A percentile compares a stretch with the other conserved stretches of the same genome.
phyloP scores from a whole-genome alignment of 352 stramenopile species.

The Thalassiosira exigua region DNA sequence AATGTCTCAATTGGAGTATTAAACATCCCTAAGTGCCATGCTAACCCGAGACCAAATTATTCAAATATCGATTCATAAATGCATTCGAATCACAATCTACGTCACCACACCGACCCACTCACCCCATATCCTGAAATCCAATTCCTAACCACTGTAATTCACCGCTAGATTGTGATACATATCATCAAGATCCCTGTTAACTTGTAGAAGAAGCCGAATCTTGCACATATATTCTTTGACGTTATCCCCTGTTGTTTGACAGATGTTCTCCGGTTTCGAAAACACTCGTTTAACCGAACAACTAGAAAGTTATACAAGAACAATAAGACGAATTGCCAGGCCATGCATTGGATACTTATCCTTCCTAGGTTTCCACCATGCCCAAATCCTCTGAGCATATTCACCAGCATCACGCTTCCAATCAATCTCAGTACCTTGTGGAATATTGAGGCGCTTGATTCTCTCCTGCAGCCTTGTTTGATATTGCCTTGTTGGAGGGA shows the following conservation, averaged over 20 bases:
- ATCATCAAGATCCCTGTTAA: constrained; percentile 12
- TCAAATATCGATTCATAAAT: neutral
- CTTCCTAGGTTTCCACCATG: constrained; percentile 29
- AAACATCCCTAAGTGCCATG: neutral
- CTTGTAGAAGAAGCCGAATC: constrained; percentile 16
- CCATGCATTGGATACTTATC: constrained; percentile 6
- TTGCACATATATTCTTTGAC: constrained; percentile 21
- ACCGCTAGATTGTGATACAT: constrained; percentile 3
- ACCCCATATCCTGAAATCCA: neutral
- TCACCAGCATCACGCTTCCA: constrained; percentile 33
- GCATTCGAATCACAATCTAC: neutral
- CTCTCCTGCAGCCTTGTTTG: constrained; percentile 10
- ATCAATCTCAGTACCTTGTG: constrained; percentile 2
- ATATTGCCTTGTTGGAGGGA: constrained; percentile 19
- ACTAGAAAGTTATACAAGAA: constrained; percentile 19
- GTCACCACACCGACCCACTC: neutral
- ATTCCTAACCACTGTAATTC: neutral
- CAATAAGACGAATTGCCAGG: constrained; percentile 10
- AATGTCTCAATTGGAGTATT: neutral
- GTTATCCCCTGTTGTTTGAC: constrained; percentile 9
- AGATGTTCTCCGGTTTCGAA: constrained; percentile 19
- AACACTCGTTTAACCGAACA: constrained; percentile 26
- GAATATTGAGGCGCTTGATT: neutral
- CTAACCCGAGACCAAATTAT: neutral
- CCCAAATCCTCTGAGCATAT: constrained; percentile 23